Base-by-base conservation (phyloP, 768 basidiomycete genomes). In the Mycena floridula region DNA sequence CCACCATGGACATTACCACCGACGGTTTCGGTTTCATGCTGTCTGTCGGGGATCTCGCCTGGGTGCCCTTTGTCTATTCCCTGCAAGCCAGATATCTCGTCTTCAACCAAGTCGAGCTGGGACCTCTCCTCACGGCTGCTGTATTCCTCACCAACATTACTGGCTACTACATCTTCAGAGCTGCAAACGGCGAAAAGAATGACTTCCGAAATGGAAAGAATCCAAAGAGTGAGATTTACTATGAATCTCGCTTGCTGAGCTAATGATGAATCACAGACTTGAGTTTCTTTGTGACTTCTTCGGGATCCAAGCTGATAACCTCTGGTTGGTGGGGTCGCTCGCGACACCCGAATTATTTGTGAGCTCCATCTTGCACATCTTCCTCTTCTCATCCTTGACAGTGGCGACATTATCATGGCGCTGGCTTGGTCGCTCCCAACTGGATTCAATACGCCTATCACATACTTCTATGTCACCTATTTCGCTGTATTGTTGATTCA, bases 1-100 rank as follows among this genome's bases (percentile, higher is more conserved):
- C 90, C 1, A 92, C 87, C 3, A 99, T 99, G 89, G 96, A 99
- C 58, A 94, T 99, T 58, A 94, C 85, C 3, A 89, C 88, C 9
- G 96, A 99, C 55, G 96, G 96, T 9, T 97, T 98, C 56, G 96
- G 96, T 6, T 97, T 93, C 75, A 99, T 99, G 96, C 84, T 99
- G 23, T 67, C 91, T 4, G 77, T 95, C 38, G 95, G 96, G 32
- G 92, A 97, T 58, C 77, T 97, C 23, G 65, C 82, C 16, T 97
- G 90, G 87, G 89, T 99, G 9, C 95, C 95, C 9, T 95, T 97
- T 65, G 83, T 81, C 13, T 99, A 97, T 66, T 82, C 82, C 24
- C 79, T 97, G 12, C 94, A 98, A 67, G 89, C 94, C 1, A 85
- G 93, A 41, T 99, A 89, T 65, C 82, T 99, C 49, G 95, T 84